Evolutionary conservation across 768 basidiomycete genomes (phyloP).

Genomic region (Leccinum olivaceopallidum): DNA sequence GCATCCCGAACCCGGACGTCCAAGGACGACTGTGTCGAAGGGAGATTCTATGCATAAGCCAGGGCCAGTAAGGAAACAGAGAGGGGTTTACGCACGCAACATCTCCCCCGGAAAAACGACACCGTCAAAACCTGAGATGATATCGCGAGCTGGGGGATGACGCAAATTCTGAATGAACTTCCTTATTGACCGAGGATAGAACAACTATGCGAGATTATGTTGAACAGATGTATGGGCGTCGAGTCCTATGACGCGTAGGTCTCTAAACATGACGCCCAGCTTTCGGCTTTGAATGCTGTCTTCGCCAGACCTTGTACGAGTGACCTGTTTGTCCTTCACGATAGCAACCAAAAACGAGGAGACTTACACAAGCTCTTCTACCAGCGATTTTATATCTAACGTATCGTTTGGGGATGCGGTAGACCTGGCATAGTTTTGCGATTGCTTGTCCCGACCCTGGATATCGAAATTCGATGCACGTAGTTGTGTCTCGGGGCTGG

Average conservation of each 20-base stretch:
- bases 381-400: constrained; percentile 14
- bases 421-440: not conserved
- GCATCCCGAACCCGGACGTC: constrained; percentile 68
- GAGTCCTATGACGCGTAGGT: constrained; percentile 53
- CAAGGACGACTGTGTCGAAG: constrained; percentile 66
- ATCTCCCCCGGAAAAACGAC: constrained; percentile 71
- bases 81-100: constrained; percentile 52
- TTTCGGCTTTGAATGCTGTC: constrained; percentile 37
- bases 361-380: constrained; percentile 11
- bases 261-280: constrained; percentile 51
- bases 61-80: not conserved
- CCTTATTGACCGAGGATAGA: constrained; percentile 28
- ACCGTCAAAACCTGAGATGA: constrained; percentile 60
- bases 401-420: not conserved
- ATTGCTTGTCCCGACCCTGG: not conserved
- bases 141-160: constrained; percentile 60
- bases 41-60: not conserved
- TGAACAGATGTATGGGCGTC: constrained; percentile 46
- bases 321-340: not conserved
- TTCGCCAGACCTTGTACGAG: constrained; percentile 31
- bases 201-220: constrained; percentile 47
- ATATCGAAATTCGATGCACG: not conserved
- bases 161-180: constrained; percentile 37
- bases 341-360: not conserved
- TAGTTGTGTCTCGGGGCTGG: not conserved